Conservation (phyloP, 2,329 filamentous ascomycete species). For the Orbilia brochopaga region DNA sequence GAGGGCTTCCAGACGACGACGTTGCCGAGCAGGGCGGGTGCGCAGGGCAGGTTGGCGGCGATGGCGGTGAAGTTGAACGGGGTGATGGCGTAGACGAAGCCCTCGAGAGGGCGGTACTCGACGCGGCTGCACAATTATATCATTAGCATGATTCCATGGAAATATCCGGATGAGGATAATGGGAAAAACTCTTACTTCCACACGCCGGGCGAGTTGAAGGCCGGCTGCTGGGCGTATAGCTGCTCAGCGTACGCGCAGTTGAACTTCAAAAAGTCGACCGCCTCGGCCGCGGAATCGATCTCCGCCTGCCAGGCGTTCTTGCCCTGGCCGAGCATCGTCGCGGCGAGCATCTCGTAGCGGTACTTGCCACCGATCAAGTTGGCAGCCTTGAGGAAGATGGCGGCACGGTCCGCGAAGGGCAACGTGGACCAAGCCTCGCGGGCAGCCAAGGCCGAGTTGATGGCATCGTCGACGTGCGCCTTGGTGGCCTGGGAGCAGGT, state of each 20-base stretch:
- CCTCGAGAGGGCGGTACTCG: conserved; percentile 87
- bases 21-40: conserved; percentile 88
- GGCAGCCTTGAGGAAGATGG: conserved; percentile 93
- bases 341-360: conserved; percentile 93
- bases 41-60: conserved; percentile 80
- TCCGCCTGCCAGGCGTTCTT: conserved; percentile 99
- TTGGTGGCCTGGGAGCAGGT: conserved; percentile 82
- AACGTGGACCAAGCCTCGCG: conserved; percentile 84
- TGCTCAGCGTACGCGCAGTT: conserved; percentile 94
- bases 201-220: conserved; percentile 78
- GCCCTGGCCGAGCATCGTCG: conserved; percentile 93
- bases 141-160: conserved; percentile 12
- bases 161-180: conserved; percentile 19
- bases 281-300: conserved; percentile 91
- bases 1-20: conserved; percentile 98
- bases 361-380: conserved; percentile 91
- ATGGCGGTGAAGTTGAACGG: conserved; percentile 99
- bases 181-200: conserved; percentile 70
- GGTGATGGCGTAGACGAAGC: conserved; percentile 91
- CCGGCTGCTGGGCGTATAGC: conserved; percentile 84
- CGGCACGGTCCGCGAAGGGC: conserved; percentile 87
- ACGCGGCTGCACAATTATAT: conserved; percentile 64
- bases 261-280: conserved; percentile 91
- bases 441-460: conserved; percentile 82
- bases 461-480: conserved; percentile 77